phyloP scores from a whole-genome alignment of 148 eudicot genomes.

The Pouteria glomerata region DNA sequence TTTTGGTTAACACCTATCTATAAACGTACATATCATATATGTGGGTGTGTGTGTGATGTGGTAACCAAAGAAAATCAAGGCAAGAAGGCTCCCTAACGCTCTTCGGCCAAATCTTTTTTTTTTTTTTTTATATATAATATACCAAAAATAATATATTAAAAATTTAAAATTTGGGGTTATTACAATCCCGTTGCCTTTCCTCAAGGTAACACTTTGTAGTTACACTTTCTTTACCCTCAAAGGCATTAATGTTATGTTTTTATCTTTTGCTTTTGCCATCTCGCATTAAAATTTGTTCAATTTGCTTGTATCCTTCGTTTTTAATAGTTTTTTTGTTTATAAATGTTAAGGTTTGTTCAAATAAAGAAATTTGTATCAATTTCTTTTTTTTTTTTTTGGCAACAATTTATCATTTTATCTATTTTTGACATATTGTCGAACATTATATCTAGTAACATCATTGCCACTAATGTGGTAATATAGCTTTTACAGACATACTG shows the following conservation, averaged over 20 bases:
- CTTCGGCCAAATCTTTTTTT: too few relatives aligned
- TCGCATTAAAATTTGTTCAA: neutral
- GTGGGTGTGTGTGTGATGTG: too few relatives aligned
- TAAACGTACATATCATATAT: too few relatives aligned
- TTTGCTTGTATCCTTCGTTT: neutral
- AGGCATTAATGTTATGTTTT: neutral
- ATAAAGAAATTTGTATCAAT: neutral
- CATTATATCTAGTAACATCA: neutral
- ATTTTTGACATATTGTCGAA: neutral
- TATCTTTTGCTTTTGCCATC: neutral
- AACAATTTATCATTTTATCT: neutral
- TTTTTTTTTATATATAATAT: too few relatives aligned
- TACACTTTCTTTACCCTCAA: too few relatives aligned
- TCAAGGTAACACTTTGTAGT: too few relatives aligned
- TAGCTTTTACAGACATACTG: neutral
- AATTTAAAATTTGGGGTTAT: too few relatives aligned
- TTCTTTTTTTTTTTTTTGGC: neutral
- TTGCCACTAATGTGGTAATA: neutral
- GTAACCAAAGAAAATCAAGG: too few relatives aligned
- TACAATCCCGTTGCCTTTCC: neutral
- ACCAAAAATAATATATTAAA: too few relatives aligned
- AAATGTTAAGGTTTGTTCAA: neutral
- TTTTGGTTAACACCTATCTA: too few relatives aligned
- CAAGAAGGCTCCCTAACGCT: too few relatives aligned
- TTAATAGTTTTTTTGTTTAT: neutral